Base-by-base conservation (phyloP, 805 yeast species). In the Komagataella pastoris region DNA sequence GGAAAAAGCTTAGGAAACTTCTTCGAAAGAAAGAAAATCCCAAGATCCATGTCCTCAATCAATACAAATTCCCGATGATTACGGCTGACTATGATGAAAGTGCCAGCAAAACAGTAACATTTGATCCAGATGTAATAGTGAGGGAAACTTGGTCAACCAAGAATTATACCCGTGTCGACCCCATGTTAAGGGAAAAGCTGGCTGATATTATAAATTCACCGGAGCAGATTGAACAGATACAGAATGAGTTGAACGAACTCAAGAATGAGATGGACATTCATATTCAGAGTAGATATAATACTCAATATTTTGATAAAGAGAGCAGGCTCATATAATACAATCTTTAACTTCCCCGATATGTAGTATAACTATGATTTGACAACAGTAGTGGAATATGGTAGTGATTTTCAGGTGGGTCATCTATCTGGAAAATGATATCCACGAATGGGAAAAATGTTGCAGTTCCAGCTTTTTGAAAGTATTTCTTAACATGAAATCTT, bases 311-410 rank as follows among this genome's bases (percentile, higher is more conserved):
- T 61, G 74, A 71, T 55, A 68, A 50, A 59, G 51, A 58, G 24
- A 24, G 21, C 17, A 12, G 14, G 18, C 5, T 24, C 24, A 48
- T n/a, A 49, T 18, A 17, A 17, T 14, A 19, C 12, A 7, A 49
- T 24, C 8, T 10, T 23, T 60, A 84, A 61, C 86, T 80, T 1
- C 98, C 98, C 52, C 97, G 76, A 69, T 90, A 90, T 0, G 97
- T 90, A 5, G 95, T 80, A 68, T 89, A 90, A 40, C 96, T 84
- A 67, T 84, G 88, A 61, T 88, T 88, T 47, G 96, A 81, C 53
- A 90, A 70, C 51, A 90, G 73, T 55, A 90, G 68, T 0, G 98
- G 98, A 51, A 90, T 84, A 63, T 90, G 98, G 66, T 88, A 90
- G 64, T 90, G 98, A 44, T 77, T 70, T 54, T 83, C 88, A 0